phyloP scores from a whole-genome alignment of 2,329 filamentous ascomycete species.

The Nigrograna mackinnonii region DNA sequence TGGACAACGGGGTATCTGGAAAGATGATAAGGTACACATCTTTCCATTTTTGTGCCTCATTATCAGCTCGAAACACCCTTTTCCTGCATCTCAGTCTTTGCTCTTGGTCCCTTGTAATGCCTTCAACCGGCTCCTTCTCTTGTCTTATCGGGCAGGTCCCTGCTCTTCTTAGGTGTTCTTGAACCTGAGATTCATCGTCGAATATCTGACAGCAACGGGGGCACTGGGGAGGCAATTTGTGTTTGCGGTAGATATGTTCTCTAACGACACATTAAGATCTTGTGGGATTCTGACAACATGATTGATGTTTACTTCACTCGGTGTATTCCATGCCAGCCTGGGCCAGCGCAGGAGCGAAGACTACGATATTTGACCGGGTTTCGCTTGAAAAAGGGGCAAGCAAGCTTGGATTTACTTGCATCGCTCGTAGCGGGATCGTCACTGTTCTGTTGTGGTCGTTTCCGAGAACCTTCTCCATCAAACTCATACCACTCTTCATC shows the following conservation, averaged over 20 bases:
- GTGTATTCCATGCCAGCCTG: constrained; percentile 2
- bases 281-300: background rate
- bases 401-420: too few species aligned
- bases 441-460: background rate
- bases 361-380: constrained; percentile 3
- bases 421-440: too few species aligned
- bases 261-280: background rate
- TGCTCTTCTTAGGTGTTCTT: background rate
- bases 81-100: background rate
- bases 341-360: constrained; percentile 3
- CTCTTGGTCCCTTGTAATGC: background rate
- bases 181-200: background rate
- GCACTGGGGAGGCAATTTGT: constrained; percentile 4
- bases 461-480: background rate
- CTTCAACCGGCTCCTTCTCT: too few species aligned
- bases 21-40: constrained; percentile 9
- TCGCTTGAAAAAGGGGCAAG: constrained; percentile 9
- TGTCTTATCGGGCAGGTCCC: background rate
- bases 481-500: background rate
- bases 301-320: constrained; percentile 6
- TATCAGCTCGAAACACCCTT: background rate
- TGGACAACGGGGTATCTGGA: constrained; percentile 1
- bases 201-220: constrained; percentile 4
- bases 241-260: constrained; percentile 7
- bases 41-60: constrained; percentile 8